phyloP scores from a whole-genome alignment of 306 rosid species.

The Rosa lucieae region DNA sequence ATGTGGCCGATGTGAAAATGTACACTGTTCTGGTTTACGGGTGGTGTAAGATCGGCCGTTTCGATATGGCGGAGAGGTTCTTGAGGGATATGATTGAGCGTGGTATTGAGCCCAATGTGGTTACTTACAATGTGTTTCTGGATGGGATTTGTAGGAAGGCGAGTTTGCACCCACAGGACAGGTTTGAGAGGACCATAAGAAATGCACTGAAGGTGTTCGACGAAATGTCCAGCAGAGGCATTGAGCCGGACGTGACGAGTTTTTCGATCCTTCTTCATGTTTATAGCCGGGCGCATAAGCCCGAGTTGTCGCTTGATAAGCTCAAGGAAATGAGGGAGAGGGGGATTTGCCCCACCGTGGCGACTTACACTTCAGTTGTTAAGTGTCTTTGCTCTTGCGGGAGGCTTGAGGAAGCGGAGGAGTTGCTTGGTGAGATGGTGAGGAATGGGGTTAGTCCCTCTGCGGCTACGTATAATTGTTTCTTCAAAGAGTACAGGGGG shows the following conservation, averaged over 20 bases:
- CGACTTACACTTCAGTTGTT: constrained; percentile 71
- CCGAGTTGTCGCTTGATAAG: constrained; percentile 70
- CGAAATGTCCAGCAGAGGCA: constrained; percentile 70
- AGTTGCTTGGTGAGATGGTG: constrained; percentile 68
- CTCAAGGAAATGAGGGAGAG: constrained; percentile 62
- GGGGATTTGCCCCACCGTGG: constrained; percentile 70
- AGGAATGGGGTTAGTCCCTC: constrained; percentile 61
- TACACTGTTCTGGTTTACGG: constrained; percentile 78
- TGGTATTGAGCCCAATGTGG: constrained; percentile 77
- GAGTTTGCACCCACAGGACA: constrained; percentile 78
- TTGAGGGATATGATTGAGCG: constrained; percentile 58
- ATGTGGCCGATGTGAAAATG: constrained; percentile 45
- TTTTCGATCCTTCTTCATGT: constrained; percentile 85
- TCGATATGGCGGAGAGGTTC: constrained; percentile 52
- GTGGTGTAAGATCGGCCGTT: constrained; percentile 76
- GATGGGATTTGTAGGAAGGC: constrained; percentile 84
- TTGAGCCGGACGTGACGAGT: constrained; percentile 88
- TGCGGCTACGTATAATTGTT: constrained; percentile 76
- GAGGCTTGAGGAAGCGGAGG: constrained; percentile 76
- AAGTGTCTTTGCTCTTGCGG: constrained; percentile 86
- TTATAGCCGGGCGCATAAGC: constrained; percentile 87
- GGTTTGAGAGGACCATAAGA: constrained; percentile 73
- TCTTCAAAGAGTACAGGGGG: constrained; percentile 79
- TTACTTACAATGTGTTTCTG: constrained; percentile 72
- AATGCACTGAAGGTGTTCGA: constrained; percentile 69